Evolutionary conservation across 129 eudicot species (phyloP).

Genomic region (Escallonia rubra): DNA sequence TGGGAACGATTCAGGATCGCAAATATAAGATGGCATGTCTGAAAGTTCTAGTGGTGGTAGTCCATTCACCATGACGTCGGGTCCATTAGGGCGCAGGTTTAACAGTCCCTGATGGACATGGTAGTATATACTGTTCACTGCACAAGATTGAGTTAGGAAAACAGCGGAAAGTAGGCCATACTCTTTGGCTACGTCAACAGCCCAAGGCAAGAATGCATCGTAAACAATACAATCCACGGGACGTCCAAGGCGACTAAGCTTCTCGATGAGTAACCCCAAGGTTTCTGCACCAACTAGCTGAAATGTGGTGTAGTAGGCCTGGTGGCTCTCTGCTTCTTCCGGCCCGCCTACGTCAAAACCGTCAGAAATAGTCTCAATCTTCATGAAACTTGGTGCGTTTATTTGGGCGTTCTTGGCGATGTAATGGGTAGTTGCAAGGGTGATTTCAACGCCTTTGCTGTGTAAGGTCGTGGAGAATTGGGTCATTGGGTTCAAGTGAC

Average conservation of each 20-base stretch:
- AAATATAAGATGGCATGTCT: conserved; percentile 21
- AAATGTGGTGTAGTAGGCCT: neutral
- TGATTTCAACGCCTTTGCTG: conserved; percentile 16
- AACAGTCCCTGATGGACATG: conserved; percentile 21
- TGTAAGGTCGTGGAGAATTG: conserved; percentile 31
- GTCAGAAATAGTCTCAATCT: conserved; percentile 26
- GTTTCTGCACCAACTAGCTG: conserved; percentile 8
- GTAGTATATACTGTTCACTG: conserved; percentile 19
- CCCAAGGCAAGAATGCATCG: conserved; percentile 40
- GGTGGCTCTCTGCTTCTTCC: neutral
- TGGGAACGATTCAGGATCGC: neutral
- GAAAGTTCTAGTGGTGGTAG: conserved; percentile 8
- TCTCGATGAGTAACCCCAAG: conserved; percentile 9
- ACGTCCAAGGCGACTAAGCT: conserved; percentile 4
- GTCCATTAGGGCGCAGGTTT: conserved; percentile 4
- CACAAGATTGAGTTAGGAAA: conserved; percentile 29
- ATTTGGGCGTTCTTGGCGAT: neutral
- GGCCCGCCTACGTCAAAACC: conserved; percentile 17
- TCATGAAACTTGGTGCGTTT: neutral
- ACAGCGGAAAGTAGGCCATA: conserved; percentile 22
- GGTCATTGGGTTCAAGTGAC: conserved; percentile 36
- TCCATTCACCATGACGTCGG: conserved; percentile 12
- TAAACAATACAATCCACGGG: conserved; percentile 24
- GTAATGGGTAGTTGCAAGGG: conserved; percentile 14
- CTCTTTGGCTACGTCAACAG: conserved; percentile 22